Base-by-base conservation (phyloP, 2,329 filamentous ascomycete species). In the Basipetospora chlamydospora region DNA sequence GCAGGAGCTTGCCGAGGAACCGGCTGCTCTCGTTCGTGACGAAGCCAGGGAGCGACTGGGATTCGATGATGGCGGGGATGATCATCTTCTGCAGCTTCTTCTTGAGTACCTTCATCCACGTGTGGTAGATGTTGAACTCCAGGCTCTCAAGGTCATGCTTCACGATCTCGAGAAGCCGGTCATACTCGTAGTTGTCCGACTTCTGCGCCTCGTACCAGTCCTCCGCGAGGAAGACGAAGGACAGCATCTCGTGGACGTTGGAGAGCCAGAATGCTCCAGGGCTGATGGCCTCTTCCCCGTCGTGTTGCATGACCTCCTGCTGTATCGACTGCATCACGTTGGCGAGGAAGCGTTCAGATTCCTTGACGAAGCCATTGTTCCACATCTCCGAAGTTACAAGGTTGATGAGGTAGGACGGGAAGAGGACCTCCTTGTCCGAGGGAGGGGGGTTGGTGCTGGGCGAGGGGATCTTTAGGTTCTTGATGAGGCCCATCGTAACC, bases 281-380 rank as follows among this genome's bases (percentile, higher is more conserved):
- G 59, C 95, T 96, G 61, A 98, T 83, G 26, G 88, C 87, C 50
- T 96, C 88, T 41, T 98, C 90, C 30, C 87, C 87, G 47, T 98
- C 88, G 55, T 98, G 86, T 54, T 94, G 83, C 90, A 98, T 96
- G 39, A 98, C 90, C 57, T 98, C 90, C 57, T 96, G 87, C 57
- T 98, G 90, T 51, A 98, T 96, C 6, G 87, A 94, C 61, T 96
- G 90, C 90, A 98, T 98, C 45, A 98, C 90, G 51, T 96, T 98
- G 52, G 90, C 90, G 43, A 98, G 70, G 73, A 98, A 98, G 38
- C 88, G 82, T 61, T 98, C 90, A 4, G 90, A 96, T 61, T 98
- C 90, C 66, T 98, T 98, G 49, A 98, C 90, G 54, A 95, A 98
- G 32, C 90, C 90, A 50, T 98, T 98, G 66, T 98, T 98, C 90